Conservation (phyloP, 352 stramenopile species). For the Globisporangium acanthophoron region DNA sequence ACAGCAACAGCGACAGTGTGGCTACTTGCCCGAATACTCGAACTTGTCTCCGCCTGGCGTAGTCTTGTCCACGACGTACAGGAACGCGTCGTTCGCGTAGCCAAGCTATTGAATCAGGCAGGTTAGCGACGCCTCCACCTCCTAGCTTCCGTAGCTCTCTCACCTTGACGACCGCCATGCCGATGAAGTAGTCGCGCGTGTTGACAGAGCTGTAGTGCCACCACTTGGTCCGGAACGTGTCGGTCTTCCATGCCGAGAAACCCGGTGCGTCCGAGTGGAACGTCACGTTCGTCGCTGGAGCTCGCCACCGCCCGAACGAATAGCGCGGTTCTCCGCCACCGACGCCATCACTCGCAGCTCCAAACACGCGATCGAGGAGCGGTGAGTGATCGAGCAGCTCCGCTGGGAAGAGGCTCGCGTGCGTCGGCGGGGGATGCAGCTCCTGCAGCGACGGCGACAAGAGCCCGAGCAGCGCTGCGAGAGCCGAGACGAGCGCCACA, state of each 20-base stretch:
- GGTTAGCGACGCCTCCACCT: too few relatives aligned
- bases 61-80: background rate
- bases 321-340: background rate
- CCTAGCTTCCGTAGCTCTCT: background rate
- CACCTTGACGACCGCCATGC: conserved; percentile 30
- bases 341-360: background rate
- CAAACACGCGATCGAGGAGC: background rate
- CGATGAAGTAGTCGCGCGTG: conserved; percentile 31
- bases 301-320: background rate
- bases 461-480: background rate
- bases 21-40: background rate
- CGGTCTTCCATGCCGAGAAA: conserved; percentile 3
- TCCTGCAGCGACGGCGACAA: background rate
- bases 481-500: background rate
- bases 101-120: background rate
- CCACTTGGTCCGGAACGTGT: conserved; percentile 25
- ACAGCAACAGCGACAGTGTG: too few relatives aligned
- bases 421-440: background rate
- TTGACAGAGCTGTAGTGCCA: conserved; percentile 45
- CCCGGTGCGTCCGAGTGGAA: background rate
- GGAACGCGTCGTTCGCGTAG: background rate
- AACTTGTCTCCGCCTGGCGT: background rate
- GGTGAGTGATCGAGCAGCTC: background rate
- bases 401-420: background rate
- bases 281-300: background rate